Base-by-base conservation (phyloP, 306 rosid species). In the Rubus parviflorus region DNA sequence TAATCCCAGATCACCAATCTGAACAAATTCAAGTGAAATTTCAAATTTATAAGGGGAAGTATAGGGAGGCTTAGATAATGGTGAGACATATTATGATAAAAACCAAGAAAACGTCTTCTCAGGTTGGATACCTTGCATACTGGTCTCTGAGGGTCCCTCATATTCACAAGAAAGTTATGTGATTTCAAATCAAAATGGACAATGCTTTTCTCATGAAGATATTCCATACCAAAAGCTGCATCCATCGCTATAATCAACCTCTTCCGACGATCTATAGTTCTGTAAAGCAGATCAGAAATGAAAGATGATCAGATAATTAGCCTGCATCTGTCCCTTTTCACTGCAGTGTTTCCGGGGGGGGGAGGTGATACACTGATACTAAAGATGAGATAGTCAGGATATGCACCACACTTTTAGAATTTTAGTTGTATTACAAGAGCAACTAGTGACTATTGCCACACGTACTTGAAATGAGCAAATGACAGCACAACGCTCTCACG, bases 1-100 rank as follows among this genome's bases (percentile, higher is more conserved):
- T 78, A 82, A 67, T 56, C 85, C 82, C 62, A 82, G 77, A 74
- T 82, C 85, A 68, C 85, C 85, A 72, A 82, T 73, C 85, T 83
- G 54, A 57, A 74, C 60, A 70, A n/a, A 46, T 56, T 40, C 7
- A 35, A 17, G 35, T 43, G 58, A 40, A 17, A 75, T 49, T 58
- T 81, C 68, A 43, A 42, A 40, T 2, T 15, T 8, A 3, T 19
- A 42, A 9, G 25, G 25, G 12, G 12, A 1, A 62, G 20, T 8
- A 17, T 52, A 35, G 8, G 45, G 22, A 30, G 45, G 62, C 45
- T 16, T 11, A 25, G 17, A 56, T 3, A 5, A 11, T 25, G 23
- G 25, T 38, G 38, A 58, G 37, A n/a, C 43, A 63, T 42, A 60
- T 48, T 48, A 11, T n/a, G 37, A 47, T 45, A 6, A 47, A 46